Conservation (phyloP, 768 basidiomycete species). For the Piloderma croceum region DNA sequence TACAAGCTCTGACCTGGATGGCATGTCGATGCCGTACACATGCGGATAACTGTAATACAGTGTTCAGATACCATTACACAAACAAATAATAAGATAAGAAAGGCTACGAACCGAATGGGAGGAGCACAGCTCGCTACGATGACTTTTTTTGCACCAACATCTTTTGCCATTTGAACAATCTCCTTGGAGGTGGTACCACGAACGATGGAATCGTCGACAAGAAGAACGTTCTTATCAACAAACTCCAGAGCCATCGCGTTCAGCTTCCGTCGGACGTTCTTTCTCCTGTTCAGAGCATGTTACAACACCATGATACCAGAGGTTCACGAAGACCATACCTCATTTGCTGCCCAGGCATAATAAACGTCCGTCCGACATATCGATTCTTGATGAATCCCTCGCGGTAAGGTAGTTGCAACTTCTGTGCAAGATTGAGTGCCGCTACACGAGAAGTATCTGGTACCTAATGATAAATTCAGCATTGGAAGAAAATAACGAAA, state of each 20-base stretch:
- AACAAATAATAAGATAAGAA: not conserved
- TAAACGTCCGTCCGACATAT: slow-evolving; percentile 96
- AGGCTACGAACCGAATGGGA: slow-evolving; percentile 67
- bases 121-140: slow-evolving; percentile 97
- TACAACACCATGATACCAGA: not conserved
- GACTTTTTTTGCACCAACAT: slow-evolving; percentile 94
- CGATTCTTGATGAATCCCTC: slow-evolving; percentile 99
- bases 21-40: slow-evolving; percentile 99
- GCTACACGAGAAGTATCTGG: slow-evolving; percentile 97
- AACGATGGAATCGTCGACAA: slow-evolving; percentile 98
- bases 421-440: slow-evolving; percentile 91
- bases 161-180: slow-evolving; percentile 98
- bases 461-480: slow-evolving; percentile 43
- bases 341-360: slow-evolving; percentile 99
- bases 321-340: slow-evolving; percentile 39
- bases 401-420: slow-evolving; percentile 82
- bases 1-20: slow-evolving; percentile 88
- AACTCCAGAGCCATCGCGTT: slow-evolving; percentile 99
- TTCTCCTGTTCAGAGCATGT: slow-evolving; percentile 48
- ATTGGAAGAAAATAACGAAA: not conserved
- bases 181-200: slow-evolving; percentile 98
- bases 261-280: slow-evolving; percentile 91
- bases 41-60: slow-evolving; percentile 62
- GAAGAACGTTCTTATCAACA: slow-evolving; percentile 80
- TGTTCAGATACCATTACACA: not conserved